Base-by-base conservation (phyloP, 2,329 filamentous ascomycete genomes). In the Amauroascus niger region DNA sequence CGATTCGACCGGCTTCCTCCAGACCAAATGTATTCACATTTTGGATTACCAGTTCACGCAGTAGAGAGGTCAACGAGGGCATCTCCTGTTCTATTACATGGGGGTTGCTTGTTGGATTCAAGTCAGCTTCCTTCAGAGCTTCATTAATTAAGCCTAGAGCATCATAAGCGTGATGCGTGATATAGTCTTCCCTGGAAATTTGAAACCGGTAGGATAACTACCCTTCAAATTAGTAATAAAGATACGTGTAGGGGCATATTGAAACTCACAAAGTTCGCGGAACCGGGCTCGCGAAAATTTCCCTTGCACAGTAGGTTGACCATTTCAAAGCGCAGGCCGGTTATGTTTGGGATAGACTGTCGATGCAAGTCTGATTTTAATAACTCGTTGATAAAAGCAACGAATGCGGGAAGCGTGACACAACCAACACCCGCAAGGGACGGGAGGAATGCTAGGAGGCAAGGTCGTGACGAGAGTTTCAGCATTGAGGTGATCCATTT, bases 401-500 rank as follows among this genome's bases (percentile, higher is more conserved):
- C 60, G 40, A 75, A 68, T 13, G 67, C 65, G 32, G 66, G 63
- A 35, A 75, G 67, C 3, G 69, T 71, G 16, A 75, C 64, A 53
- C 72, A 73, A n/a, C 72, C 70, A 33, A 72, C 70, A 11, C 71
- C 70, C 37, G 76, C 67, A 2, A 76, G 64, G 20, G 70, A 65
- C 16, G 67, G 64, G 28, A 76, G 62, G 22, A 71, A 60, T 14
- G 55, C 56, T 13, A 65, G 61, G 16, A 72, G 61, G 16, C 59
- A 63, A n/a, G 62, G 59, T 9, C 64, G 67, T 44, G 67, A 60
- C 4, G 67, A 53, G 30, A 65, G 66, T 39, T 64, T 65, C n/a
- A 74, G 47, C 51, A 70, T 60, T 35, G 58, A 58, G 49, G 64
- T 66, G 3, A 76, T 63, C 72, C 74, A 75, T 52, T 67, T 68